These are phyloP conservation scores for Microbotryum violaceum DNA, from an alignment of 1,284 basidiomycete genomes.

Conservation along the genomic window DNA sequence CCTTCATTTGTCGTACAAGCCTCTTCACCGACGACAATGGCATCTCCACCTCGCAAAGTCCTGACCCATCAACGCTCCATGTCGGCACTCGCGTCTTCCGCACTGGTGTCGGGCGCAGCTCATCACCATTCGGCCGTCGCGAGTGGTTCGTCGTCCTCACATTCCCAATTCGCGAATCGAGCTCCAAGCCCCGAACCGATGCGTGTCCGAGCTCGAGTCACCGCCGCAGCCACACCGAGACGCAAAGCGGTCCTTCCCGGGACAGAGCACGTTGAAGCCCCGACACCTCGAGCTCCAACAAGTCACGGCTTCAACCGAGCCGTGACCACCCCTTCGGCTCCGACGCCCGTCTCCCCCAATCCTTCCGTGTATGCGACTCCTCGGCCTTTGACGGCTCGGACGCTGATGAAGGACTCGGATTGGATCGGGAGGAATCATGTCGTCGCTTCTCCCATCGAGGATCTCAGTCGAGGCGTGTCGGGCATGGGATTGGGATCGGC, in stretches of 20 bases:
- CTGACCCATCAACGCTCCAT: background rate
- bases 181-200: background rate
- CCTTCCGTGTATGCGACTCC: background rate
- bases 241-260: constrained; percentile 29
- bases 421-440: background rate
- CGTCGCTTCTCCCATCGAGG: background rate
- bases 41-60: background rate
- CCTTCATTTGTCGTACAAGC: background rate
- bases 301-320: constrained; percentile 2
- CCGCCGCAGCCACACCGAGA: constrained; percentile 28
- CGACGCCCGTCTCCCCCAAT: constrained; percentile 4
- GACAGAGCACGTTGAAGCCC: constrained; percentile 28
- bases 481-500: constrained; percentile 1
- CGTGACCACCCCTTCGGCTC: constrained; percentile 2
- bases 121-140: background rate
- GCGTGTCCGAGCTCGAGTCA: constrained; percentile 31
- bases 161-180: background rate
- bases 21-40: background rate
- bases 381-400: constrained; percentile 7
- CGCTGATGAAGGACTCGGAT: background rate
- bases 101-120: background rate
- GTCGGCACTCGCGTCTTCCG: background rate
- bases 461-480: background rate
- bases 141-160: constrained; percentile 2
- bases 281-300: constrained; percentile 1